Base-by-base conservation (phyloP, 2,329 filamentous ascomycete species). In the Aspergillus ochraceus region DNA sequence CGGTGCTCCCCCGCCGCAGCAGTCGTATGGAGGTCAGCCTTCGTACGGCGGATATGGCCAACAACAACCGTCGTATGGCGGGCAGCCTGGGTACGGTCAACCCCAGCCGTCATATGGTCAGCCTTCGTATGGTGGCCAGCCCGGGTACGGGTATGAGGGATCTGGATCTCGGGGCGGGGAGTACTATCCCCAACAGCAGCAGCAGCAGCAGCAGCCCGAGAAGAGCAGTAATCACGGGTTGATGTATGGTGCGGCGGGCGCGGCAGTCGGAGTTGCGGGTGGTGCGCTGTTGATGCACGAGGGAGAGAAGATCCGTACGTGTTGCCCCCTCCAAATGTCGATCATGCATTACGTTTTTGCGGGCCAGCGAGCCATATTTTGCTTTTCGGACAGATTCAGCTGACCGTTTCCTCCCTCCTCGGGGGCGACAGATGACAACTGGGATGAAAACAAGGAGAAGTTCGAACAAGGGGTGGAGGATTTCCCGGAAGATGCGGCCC, bases 261-360 rank as follows among this genome's bases (percentile, higher is more conserved):
- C 71, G 3, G 79, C 71, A 20, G 75, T 74, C 1, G 80, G 80
- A 4, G 54, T 79, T 19, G 72, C 75, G 9, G 79, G 77, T 17
- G 79, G 79, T 56, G 79, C 78, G 49, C 58, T 80, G 55, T 64
- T 79, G 55, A 79, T 77, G 75, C 76, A 81, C 60, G 79, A 80
- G 58, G 78, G 77, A 5, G 71, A 79, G 55, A 73, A 80, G 66
- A 73, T 79, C 32, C 68, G 76, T 77, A 65, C 55, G 72, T 70
- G 36, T 6, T 14, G 6, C 36, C 17, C 8, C 26, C 24, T 24
- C 5, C 4, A 5, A 4, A 24, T 24, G 4, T 24, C 24, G 24
- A 24, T 24, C 24, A 24, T 24, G 4, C 5, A 24, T 24, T 6
- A 24, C 1, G 6, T 29, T 29, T 29, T 29, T 29, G 26, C 26